These are phyloP conservation scores for Lepraria neglecta DNA, from an alignment of 495 filamentous ascomycete genomes.

Conservation along the genomic window DNA sequence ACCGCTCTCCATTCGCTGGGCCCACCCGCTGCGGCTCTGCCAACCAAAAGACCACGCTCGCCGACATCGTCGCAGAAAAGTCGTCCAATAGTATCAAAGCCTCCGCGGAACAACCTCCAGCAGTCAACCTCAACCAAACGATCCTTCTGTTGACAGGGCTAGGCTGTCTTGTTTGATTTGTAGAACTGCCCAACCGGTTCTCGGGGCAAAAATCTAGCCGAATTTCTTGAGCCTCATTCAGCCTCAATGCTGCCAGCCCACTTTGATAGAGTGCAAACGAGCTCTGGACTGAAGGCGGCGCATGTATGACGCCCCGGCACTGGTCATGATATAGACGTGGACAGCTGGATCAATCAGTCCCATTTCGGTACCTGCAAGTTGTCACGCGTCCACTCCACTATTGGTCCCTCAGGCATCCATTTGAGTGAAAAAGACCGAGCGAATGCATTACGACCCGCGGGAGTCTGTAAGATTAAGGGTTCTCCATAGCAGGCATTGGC, in stretches of 20 bases:
- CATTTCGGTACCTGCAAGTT: constrained; percentile 6
- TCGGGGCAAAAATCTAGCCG: constrained; percentile 4
- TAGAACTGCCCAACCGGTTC: constrained; percentile 1
- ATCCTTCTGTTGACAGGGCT: background rate
- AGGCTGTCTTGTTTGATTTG: background rate
- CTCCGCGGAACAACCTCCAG: background rate
- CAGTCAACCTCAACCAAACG: background rate
- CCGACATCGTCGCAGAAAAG: background rate
- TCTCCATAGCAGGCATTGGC: constrained; percentile 5
- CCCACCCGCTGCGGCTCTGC: constrained; percentile 7
- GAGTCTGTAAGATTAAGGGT: constrained; percentile 13
- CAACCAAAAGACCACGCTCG: background rate
- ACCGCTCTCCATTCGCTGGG: background rate
- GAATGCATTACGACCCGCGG: constrained; percentile 4
- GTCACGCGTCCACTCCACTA: constrained; percentile 14
- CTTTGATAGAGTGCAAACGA: constrained; percentile 7
- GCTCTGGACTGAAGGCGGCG: background rate
- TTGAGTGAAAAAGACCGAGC: background rate
- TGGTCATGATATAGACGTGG: constrained; percentile 10
- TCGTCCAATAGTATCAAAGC: background rate
- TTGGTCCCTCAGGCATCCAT: constrained; percentile 7
- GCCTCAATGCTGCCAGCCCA: constrained; percentile 9
- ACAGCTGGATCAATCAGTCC: constrained; percentile 4
- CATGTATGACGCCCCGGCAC: constrained; percentile 7
- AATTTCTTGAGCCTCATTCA: constrained; percentile 5